Percentiles rank a stretch among this genome's conserved stretches.
Evolutionary conservation across 768 basidiomycete species (phyloP).

Genomic region (Termitomyces sp.): DNA sequence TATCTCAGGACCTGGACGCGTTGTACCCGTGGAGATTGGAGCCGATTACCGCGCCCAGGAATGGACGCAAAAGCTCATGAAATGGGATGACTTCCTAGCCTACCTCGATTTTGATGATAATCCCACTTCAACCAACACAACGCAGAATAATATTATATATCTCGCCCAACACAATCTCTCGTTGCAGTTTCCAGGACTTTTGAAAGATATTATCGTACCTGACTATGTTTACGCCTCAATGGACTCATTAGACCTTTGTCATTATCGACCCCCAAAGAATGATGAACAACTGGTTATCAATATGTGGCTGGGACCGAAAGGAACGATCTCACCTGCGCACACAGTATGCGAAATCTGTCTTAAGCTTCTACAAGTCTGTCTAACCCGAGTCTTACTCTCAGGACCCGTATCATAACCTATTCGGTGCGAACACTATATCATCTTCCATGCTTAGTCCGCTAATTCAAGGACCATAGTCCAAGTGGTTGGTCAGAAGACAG

Average conservation of each 20-base stretch:
- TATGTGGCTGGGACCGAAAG: slow-evolving; percentile 77
- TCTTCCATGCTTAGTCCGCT: not conserved
- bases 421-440: slow-evolving; percentile 41
- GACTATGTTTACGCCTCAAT: slow-evolving; percentile 81
- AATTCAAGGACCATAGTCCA: slow-evolving; percentile 51
- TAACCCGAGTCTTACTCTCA: slow-evolving; percentile 22
- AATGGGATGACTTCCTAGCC: slow-evolving; percentile 72
- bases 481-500: slow-evolving; percentile 81
- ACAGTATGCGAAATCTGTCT: slow-evolving; percentile 41
- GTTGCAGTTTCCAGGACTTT: slow-evolving; percentile 75
- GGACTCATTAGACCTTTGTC: slow-evolving; percentile 34
- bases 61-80: slow-evolving; percentile 80
- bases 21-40: slow-evolving; percentile 91
- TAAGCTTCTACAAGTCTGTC: slow-evolving; percentile 4
- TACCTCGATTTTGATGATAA: slow-evolving; percentile 32
- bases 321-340: slow-evolving; percentile 86
- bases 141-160: slow-evolving; percentile 45
- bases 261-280: slow-evolving; percentile 61
- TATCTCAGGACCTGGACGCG: slow-evolving; percentile 71
- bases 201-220: slow-evolving; percentile 74
- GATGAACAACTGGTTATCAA: slow-evolving; percentile 66
- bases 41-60: slow-evolving; percentile 70
- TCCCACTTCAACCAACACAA: slow-evolving; percentile 4
- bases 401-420: slow-evolving; percentile 95
- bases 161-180: slow-evolving; percentile 90